These are phyloP conservation scores for Camellia granthamiana DNA, from an alignment of 148 eudicot genomes.

Conservation along the genomic window DNA sequence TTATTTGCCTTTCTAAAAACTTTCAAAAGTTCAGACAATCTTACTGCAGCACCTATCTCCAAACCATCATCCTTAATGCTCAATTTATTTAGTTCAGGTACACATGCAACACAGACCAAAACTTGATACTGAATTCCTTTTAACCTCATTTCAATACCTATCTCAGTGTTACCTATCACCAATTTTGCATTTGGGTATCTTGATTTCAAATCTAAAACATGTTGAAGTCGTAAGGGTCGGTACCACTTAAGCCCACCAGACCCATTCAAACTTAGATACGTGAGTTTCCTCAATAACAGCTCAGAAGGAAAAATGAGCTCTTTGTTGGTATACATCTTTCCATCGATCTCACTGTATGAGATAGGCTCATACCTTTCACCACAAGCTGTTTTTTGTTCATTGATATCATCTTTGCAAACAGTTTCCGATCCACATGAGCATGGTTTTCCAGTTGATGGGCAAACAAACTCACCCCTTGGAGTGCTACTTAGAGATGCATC, in stretches of 20 bases:
- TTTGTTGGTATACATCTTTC: slow-evolving; percentile 66
- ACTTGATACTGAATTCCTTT: slow-evolving; percentile 74
- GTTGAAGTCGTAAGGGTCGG: slow-evolving; percentile 68
- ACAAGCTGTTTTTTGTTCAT: slow-evolving; percentile 21
- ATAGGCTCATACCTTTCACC: slow-evolving; percentile 35
- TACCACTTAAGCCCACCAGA: slow-evolving; percentile 82
- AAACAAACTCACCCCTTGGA: slow-evolving; percentile 55
- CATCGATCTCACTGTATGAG: slow-evolving; percentile 73
- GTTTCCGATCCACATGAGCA: slow-evolving; percentile 71
- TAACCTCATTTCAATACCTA: slow-evolving; percentile 92
- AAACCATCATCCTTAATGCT: slow-evolving; percentile 68
- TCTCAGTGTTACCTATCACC: slow-evolving; percentile 85
- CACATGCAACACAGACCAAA: slow-evolving; percentile 62
- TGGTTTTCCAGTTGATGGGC: slow-evolving; percentile 95
- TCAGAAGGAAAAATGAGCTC: slow-evolving; percentile 98
- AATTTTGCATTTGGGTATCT: slow-evolving; percentile 75
- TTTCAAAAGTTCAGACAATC: slow-evolving; percentile 63
- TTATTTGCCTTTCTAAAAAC: slow-evolving; percentile 38
- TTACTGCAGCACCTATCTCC: slow-evolving; percentile 92
- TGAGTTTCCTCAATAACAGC: slow-evolving; percentile 52
- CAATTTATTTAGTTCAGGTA: slow-evolving; percentile 77
- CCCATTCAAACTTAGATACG: slow-evolving; percentile 62
- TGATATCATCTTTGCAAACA: slow-evolving; percentile 25
- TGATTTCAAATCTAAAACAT: slow-evolving; percentile 77
- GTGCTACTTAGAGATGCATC: slow-evolving; percentile 29